phyloP scores from a whole-genome alignment of 192 early-diverging fungal genomes.

The Rhizophagus sp. region DNA sequence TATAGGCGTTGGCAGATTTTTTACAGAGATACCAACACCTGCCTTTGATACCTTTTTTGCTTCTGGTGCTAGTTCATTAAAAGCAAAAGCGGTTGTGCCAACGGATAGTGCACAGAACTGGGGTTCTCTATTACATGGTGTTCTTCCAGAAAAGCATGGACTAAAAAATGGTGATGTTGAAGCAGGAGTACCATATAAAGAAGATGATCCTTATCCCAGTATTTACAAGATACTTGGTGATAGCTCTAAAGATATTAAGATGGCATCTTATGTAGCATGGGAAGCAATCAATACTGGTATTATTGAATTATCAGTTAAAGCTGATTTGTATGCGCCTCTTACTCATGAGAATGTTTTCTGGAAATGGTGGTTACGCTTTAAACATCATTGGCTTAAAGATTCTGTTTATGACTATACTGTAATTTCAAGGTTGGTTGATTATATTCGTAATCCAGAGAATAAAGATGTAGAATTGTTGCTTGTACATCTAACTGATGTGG shows the following conservation, averaged over 20 bases:
- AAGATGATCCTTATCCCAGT: constrained; percentile 23
- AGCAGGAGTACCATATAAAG: constrained; percentile 3
- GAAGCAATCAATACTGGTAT: constrained; percentile 28
- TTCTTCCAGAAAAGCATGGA: constrained; percentile 25
- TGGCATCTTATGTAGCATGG: constrained; percentile 23
- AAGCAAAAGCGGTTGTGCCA: constrained; percentile 12
- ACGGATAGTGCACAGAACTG: constrained; percentile 27
- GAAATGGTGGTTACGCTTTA: not conserved
- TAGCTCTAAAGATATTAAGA: constrained; percentile 2
- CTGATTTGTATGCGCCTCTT: not conserved
- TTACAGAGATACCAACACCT: not conserved
- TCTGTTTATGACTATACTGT: constrained; percentile 13
- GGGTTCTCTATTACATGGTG: constrained; percentile 23
- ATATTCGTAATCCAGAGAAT: constrained; percentile 8
- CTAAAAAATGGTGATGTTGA: constrained; percentile 24
- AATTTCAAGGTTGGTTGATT: not conserved
- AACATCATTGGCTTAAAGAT: constrained; percentile 7
- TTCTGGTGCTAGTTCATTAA: constrained; percentile 18
- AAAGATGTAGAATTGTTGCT: constrained; percentile 18
- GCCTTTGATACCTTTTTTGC: constrained; percentile 3
- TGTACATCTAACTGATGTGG: constrained; percentile 23
- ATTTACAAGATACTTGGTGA: constrained; percentile 22
- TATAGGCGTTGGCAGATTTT: constrained; percentile 12
- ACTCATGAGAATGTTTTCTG: not conserved
- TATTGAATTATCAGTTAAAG: constrained; percentile 14